phyloP scores from a whole-genome alignment of 2,329 filamentous ascomycete genomes.

The Lasiodiplodia citricola region DNA sequence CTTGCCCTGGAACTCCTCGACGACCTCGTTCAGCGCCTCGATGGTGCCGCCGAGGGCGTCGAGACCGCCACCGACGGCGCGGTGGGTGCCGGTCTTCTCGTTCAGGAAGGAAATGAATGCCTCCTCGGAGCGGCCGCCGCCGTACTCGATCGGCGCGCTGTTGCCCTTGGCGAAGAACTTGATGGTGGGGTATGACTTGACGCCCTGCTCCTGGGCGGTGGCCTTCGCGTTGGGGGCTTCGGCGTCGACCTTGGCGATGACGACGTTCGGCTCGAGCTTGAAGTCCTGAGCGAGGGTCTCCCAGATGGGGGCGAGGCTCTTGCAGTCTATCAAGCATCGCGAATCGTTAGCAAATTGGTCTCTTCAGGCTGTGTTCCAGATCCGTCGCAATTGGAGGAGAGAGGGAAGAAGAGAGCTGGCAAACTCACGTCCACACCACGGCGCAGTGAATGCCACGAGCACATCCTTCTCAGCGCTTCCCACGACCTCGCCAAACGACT shows the following conservation, averaged over 20 bases:
- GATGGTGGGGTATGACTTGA: slow-evolving; percentile 92
- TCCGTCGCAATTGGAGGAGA: neutral
- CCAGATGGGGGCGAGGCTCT: slow-evolving; percentile 87
- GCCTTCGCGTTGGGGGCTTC: slow-evolving; percentile 86
- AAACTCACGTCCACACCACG: slow-evolving; percentile 95
- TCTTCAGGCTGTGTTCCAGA: neutral
- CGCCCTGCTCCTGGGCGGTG: slow-evolving; percentile 74
- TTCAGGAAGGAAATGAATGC: slow-evolving; percentile 84
- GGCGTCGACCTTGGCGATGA: slow-evolving; percentile 95
- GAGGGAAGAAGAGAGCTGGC: slow-evolving; percentile 14
- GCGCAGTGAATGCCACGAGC: slow-evolving; percentile 94
- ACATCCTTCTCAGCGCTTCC: slow-evolving; percentile 82
- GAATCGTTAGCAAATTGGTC: neutral
- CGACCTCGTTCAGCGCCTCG: slow-evolving; percentile 74
- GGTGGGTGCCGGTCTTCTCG: slow-evolving; percentile 85
- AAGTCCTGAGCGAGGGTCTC: slow-evolving; percentile 86
- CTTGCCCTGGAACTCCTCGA: slow-evolving; percentile 70
- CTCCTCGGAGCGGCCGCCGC: slow-evolving; percentile 75
- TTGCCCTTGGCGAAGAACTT: slow-evolving; percentile 94
- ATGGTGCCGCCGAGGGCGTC: slow-evolving; percentile 82
- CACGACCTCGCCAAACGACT: slow-evolving; percentile 76
- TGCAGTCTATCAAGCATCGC: slow-evolving; percentile 75
- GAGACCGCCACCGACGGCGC: slow-evolving; percentile 78
- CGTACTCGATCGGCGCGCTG: slow-evolving; percentile 73
- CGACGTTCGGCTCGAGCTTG: slow-evolving; percentile 73